Evolutionary conservation across 495 filamentous ascomycete species (phyloP).

Genomic region (Lichina pygmaea): DNA sequence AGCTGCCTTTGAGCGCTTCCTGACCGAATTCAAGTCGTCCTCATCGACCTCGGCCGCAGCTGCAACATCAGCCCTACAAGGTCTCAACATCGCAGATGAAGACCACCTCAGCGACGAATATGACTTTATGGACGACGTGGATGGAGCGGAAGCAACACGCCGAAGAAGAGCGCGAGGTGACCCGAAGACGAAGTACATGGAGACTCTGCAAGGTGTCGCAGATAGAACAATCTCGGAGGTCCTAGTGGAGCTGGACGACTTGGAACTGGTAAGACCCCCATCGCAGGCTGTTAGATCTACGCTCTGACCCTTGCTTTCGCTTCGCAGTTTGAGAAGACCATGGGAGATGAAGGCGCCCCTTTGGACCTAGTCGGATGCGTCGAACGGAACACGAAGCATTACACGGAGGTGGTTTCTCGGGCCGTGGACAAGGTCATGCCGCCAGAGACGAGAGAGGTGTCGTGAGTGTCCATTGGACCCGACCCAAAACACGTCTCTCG

Average conservation of each 20-base stretch:
- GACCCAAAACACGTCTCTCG: background rate
- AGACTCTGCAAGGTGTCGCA: conserved; percentile 65
- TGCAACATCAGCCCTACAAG: conserved; percentile 46
- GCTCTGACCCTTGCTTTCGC: background rate
- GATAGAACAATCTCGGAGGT: conserved; percentile 50
- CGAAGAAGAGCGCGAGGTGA: conserved; percentile 17
- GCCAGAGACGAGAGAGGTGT: conserved; percentile 44
- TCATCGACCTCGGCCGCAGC: conserved; percentile 41
- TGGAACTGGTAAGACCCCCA: conserved; percentile 29
- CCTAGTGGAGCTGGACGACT: conserved; percentile 70
- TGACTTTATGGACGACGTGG: conserved; percentile 77
- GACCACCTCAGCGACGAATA: conserved; percentile 81
- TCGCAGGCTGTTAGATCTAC: background rate
- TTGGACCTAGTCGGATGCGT: conserved; percentile 63
- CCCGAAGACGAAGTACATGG: conserved; percentile 69
- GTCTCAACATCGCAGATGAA: conserved; percentile 54
- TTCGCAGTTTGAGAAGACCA: conserved; percentile 40
- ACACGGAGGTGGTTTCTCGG: conserved; percentile 69
- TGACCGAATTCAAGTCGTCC: conserved; percentile 63
- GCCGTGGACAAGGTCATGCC: conserved; percentile 79
- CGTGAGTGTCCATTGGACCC: conserved; percentile 19
- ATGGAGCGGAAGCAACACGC: conserved; percentile 22
- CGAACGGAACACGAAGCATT: conserved; percentile 76
- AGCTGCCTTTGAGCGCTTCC: conserved; percentile 73
- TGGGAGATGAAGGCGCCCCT: conserved; percentile 26